Percentiles rank a stretch among this genome's conserved stretches.
Conservation (phyloP, 1,284 basidiomycete genomes). For the Boletellus deceptivus region DNA sequence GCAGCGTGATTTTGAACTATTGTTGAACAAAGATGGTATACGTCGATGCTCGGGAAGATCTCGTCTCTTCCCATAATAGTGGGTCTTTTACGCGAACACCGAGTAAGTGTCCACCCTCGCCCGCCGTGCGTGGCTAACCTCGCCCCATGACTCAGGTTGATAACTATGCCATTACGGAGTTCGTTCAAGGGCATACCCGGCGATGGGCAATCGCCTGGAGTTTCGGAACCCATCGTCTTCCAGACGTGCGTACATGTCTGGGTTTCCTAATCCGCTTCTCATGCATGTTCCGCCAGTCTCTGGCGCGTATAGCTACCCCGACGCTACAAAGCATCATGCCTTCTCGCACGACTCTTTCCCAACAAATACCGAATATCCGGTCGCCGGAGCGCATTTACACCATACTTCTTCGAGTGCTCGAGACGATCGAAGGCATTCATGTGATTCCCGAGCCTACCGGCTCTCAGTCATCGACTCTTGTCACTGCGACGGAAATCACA, state of each 20-base stretch:
- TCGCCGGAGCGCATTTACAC: conserved; percentile 17
- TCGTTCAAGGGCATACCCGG: conserved; percentile 81
- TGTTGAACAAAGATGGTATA: conserved; percentile 73
- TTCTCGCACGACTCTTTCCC: conserved; percentile 50
- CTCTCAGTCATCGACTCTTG: conserved; percentile 22
- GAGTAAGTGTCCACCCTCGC: conserved; percentile 39
- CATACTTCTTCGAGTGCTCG: conserved; percentile 32
- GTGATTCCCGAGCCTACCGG: conserved; percentile 5
- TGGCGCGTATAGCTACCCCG: conserved; percentile 50
- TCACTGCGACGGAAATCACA: conserved; percentile 54
- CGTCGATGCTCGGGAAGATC: conserved; percentile 87
- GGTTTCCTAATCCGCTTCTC: not conserved
- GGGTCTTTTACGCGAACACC: conserved; percentile 47
- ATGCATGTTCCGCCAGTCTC: conserved; percentile 35
- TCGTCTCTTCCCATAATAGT: conserved; percentile 70
- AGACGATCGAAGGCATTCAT: conserved; percentile 36
- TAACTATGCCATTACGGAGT: conserved; percentile 84
- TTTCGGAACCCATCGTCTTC: conserved; percentile 57
- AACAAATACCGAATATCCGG: conserved; percentile 31
- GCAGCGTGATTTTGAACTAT: not conserved
- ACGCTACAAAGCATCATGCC: conserved; percentile 52
- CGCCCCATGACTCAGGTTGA: conserved; percentile 50
- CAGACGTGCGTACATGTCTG: conserved; percentile 61
- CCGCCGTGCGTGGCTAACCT: not conserved
- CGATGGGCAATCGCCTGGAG: conserved; percentile 93